Conservation (phyloP, 2,329 filamentous ascomycete species). For the Bipolaris oryzae region DNA sequence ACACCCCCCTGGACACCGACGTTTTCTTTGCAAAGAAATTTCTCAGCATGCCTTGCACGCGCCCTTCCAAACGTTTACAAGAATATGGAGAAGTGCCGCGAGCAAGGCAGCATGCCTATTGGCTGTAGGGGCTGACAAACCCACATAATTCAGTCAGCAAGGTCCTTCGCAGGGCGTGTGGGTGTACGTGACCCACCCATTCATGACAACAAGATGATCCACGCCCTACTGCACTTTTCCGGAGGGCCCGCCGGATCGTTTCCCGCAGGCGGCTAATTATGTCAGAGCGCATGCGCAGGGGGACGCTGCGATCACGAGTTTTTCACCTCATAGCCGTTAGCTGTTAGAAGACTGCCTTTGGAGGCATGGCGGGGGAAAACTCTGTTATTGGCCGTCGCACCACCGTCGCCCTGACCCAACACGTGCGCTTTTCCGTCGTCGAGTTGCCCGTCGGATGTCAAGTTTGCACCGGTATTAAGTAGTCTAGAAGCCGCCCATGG, state of each 20-base stretch:
- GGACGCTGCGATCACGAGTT: constrained; percentile 5
- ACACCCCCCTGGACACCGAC: constrained; percentile 5
- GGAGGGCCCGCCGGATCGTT: constrained; percentile 13
- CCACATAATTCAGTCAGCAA: constrained; percentile 21
- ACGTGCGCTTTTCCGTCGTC: constrained; percentile 11
- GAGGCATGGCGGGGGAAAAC: constrained; percentile 26
- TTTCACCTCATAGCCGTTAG: constrained; percentile 14
- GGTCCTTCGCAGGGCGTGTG: constrained; percentile 9
- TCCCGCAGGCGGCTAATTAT: constrained; percentile 23
- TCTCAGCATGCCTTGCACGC: constrained; percentile 17
- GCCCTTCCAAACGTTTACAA: constrained; percentile 15
- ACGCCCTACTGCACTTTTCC: constrained; percentile 17
- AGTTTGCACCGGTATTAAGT: constrained; percentile 6
- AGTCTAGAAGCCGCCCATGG: constrained; percentile 21
- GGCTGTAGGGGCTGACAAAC: constrained; percentile 19
- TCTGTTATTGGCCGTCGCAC: constrained; percentile 25
- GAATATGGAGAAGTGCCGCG: constrained; percentile 6
- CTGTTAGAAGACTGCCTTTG: constrained; percentile 23
- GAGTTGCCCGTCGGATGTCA: constrained; percentile 20
- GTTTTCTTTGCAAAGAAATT: constrained; percentile 2
- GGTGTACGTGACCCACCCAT: constrained; percentile 8
- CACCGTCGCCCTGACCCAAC: constrained; percentile 2
- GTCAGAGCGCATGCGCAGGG: constrained; percentile 8
- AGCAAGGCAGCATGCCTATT: constrained; percentile 6
- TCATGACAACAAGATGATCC: constrained; percentile 8